These are phyloP conservation scores for Amanita inopinata DNA, from an alignment of 768 basidiomycete genomes.

Conservation along the genomic window DNA sequence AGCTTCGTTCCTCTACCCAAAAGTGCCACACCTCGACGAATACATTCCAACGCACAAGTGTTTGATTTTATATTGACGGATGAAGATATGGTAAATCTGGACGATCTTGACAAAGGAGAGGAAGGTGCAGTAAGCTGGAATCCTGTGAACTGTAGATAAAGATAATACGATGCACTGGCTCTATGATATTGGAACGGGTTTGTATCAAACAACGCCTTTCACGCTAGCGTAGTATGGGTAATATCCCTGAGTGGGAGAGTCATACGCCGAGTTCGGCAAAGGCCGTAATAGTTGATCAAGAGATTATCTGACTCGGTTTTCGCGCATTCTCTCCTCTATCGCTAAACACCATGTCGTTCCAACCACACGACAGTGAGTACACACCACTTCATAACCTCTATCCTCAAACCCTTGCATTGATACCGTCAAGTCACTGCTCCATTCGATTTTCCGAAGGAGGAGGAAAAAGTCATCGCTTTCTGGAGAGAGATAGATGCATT, in stretches of 20 bases:
- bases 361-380: conserved; percentile 61
- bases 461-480: conserved; percentile 81
- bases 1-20: conserved; percentile 83
- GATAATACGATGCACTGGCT: no score
- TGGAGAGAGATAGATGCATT: conserved; percentile 99
- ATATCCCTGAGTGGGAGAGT: no score
- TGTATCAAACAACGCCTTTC: no score
- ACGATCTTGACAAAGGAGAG: conserved; percentile 63
- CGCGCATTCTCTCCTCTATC: not conserved
- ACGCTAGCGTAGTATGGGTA: not conserved
- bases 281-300: conserved; percentile 1
- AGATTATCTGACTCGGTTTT: conserved; percentile 2
- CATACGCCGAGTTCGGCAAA: conserved; percentile 1
- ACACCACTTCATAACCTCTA: conserved; percentile 10
- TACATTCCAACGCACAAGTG: conserved; percentile 62
- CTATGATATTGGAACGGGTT: no score
- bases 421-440: conserved; percentile 70
- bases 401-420: no score
- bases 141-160: conserved; percentile 59
- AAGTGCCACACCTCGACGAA: conserved; percentile 59
- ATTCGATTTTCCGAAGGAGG: conserved; percentile 83
- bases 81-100: conserved; percentile 58
- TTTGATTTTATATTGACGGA: conserved; percentile 64
- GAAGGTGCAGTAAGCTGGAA: conserved; percentile 79
- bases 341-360: conserved; percentile 47